Conservation (phyloP, 805 yeast genomes). For the Metschnikowia cubensis region DNA sequence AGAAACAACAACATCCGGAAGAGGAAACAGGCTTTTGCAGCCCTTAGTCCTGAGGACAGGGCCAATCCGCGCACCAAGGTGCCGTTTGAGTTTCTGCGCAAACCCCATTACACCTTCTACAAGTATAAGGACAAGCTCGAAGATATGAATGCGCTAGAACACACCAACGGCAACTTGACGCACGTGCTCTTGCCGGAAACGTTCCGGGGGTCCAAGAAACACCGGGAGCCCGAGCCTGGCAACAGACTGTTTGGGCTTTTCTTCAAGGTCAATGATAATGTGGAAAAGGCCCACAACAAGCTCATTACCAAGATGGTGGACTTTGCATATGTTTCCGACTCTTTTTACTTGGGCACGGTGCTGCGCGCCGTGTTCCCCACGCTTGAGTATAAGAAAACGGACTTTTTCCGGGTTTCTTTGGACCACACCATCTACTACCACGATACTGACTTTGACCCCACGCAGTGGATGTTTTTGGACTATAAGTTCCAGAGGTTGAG, state of each 20-base stretch:
- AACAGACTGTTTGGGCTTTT: constrained; percentile 27
- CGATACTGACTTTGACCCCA: constrained; percentile 34
- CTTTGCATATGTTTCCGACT: constrained; percentile 29
- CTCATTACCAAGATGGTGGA: constrained; percentile 18
- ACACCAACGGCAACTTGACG: constrained; percentile 27
- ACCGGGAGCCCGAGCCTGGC: constrained; percentile 17
- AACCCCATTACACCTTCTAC: constrained; percentile 20
- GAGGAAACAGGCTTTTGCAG: constrained; percentile 10
- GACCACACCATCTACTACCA: constrained; percentile 37
- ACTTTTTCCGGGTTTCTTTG: constrained; percentile 35
- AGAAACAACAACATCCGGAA: constrained; percentile 17
- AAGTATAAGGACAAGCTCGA: constrained; percentile 16
- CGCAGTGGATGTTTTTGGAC: constrained; percentile 34
- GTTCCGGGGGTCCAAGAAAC: constrained; percentile 6
- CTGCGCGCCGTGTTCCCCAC: constrained; percentile 20
- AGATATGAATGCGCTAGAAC: constrained; percentile 17
- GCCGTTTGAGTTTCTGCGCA: constrained; percentile 22
- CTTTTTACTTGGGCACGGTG: constrained; percentile 28
- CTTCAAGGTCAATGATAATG: constrained; percentile 27
- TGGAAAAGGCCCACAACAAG: constrained; percentile 20
- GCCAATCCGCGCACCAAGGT: constrained; percentile 13
- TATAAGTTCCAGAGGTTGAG: constrained; percentile 28
- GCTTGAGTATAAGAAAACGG: constrained; percentile 10
- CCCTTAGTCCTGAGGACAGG: constrained; percentile 13
- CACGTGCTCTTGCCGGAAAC: constrained; percentile 27